phyloP scores from a whole-genome alignment of 2,329 filamentous ascomycete species.

The Tolypocladium pustulatum region DNA sequence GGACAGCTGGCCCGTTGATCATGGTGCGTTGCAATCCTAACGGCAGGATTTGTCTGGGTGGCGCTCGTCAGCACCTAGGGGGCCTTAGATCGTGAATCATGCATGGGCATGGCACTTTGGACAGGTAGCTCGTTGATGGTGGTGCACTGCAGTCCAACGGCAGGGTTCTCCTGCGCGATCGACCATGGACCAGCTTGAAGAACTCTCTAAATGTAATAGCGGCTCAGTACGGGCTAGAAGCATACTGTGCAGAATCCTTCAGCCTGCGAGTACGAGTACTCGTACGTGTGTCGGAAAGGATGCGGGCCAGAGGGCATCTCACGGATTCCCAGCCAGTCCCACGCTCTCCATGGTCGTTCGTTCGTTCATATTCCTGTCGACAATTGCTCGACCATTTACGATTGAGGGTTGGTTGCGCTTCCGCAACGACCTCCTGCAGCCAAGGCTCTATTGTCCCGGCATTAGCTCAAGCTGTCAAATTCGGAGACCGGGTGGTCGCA shows the following conservation, averaged over 20 bases:
- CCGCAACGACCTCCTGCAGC: neutral
- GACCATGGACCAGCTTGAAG: no score
- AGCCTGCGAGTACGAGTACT: no score
- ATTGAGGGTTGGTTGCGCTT: neutral
- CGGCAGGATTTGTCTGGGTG: neutral
- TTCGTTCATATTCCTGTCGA: neutral
- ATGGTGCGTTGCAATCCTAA: neutral
- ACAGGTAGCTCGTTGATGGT: neutral
- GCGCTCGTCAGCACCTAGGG: neutral
- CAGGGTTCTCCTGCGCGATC: neutral
- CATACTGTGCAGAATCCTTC: neutral
- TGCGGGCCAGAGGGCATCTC: no score
- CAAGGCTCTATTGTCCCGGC: neutral
- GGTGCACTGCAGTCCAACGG: neutral
- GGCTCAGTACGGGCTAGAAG: neutral
- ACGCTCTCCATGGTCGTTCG: neutral
- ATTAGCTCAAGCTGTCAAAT: neutral
- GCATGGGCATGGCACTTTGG: neutral
- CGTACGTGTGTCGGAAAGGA: no score
- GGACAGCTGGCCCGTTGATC: neutral
- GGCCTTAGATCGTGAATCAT: neutral
- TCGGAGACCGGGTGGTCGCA: neutral
- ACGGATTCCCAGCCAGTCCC: neutral
- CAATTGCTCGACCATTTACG: neutral
- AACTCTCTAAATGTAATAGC: no score